Conservation (phyloP, 257 asterid genomes). For the Hygrophila difformis region DNA sequence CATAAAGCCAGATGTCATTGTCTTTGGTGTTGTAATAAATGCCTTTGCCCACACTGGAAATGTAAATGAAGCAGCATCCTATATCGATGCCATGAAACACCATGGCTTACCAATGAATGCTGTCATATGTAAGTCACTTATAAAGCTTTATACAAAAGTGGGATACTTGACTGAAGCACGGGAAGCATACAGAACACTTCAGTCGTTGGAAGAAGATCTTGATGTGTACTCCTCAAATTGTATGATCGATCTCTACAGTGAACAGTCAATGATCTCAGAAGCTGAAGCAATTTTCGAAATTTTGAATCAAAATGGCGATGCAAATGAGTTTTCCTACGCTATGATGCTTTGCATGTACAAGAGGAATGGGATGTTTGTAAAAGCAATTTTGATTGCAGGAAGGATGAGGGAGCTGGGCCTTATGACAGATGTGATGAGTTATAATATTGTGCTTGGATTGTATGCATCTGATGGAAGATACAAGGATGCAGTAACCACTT, state of each 20-base stretch:
- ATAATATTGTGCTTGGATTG: conserved; percentile 61
- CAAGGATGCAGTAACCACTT: conserved; percentile 68
- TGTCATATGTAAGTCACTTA: conserved; percentile 57
- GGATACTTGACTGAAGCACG: conserved; percentile 80
- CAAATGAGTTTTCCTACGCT: conserved; percentile 87
- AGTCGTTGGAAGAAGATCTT: conserved; percentile 33
- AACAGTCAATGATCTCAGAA: conserved; percentile 60
- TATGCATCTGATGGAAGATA: conserved; percentile 76
- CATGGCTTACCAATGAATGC: conserved; percentile 47
- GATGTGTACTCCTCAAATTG: conserved; percentile 82
- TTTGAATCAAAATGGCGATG: conserved; percentile 44
- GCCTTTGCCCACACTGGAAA: conserved; percentile 76
- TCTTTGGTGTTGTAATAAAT: conserved; percentile 70
- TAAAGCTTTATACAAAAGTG: conserved; percentile 80
- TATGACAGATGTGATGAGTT: conserved; percentile 72
- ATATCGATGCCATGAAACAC: conserved; percentile 36
- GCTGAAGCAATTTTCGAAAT: conserved; percentile 65
- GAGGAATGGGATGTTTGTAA: conserved; percentile 62
- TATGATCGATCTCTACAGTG: conserved; percentile 86
- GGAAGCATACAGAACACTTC: conserved; percentile 43
- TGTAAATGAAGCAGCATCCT: conserved; percentile 43
- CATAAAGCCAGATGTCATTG: conserved; percentile 67
- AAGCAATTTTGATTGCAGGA: conserved; percentile 52
- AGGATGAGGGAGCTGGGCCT: conserved; percentile 72
- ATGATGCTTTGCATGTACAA: conserved; percentile 95